Evolutionary conservation across 2,329 filamentous ascomycete genomes (phyloP).

Genomic region (Remersonia thermophila): DNA sequence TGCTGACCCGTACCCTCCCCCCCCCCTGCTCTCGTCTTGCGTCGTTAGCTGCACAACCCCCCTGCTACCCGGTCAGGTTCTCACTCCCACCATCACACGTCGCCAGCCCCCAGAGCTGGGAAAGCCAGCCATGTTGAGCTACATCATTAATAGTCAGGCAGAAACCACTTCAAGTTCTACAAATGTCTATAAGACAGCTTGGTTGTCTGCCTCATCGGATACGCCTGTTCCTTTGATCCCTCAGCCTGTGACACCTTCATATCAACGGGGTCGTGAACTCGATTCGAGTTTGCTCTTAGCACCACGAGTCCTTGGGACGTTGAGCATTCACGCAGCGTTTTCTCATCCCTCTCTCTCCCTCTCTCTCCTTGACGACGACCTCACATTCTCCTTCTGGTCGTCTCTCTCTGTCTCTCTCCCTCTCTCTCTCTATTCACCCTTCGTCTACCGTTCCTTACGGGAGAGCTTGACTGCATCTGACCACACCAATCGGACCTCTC

Average conservation of each 20-base stretch:
- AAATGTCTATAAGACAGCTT: slow-evolving; percentile 17
- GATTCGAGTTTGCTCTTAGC: slow-evolving; percentile 1
- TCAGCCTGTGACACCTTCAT: slow-evolving; percentile 10
- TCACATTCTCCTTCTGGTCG: too few relatives aligned
- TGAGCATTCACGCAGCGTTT: too few relatives aligned
- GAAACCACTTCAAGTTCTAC: slow-evolving; percentile 13
- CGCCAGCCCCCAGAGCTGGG: slow-evolving; percentile 6
- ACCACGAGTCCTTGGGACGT: slow-evolving; percentile 4
- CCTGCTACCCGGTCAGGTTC: too few relatives aligned
- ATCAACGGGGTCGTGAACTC: neutral
- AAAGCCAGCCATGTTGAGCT: too few relatives aligned
- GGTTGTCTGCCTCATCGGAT: slow-evolving; percentile 15
- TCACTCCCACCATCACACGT: too few relatives aligned
- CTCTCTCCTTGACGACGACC: too few relatives aligned
- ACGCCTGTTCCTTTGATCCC: slow-evolving; percentile 11
- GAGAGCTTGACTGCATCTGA: too few relatives aligned
- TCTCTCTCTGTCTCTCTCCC: too few relatives aligned
- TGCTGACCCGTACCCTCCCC: slow-evolving; percentile 10
- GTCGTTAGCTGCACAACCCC: slow-evolving; percentile 11
- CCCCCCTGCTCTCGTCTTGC: slow-evolving; percentile 8
- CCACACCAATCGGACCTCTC: slow-evolving; percentile 17
- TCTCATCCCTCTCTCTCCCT: too few relatives aligned
- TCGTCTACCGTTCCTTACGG: too few relatives aligned
- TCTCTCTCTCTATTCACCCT: too few relatives aligned
- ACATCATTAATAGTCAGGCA: slow-evolving; percentile 20